A percentile compares a stretch with the other conserved stretches of the same genome.
phyloP scores from a whole-genome alignment of 2,329 filamentous ascomycete genomes.

The Clathrospora elynae region DNA sequence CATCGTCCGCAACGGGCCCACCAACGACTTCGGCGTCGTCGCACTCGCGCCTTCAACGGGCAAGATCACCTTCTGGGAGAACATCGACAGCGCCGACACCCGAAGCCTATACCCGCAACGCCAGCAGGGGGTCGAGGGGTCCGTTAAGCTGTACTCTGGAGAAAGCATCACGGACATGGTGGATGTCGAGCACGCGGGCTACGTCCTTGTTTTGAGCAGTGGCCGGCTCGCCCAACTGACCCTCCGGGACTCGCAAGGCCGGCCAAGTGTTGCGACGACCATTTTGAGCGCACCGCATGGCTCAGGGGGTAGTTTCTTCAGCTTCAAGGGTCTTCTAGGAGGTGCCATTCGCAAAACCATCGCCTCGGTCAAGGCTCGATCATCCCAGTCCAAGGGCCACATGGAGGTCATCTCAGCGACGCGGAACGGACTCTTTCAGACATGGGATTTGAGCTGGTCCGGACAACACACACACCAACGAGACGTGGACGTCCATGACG shows the following conservation, averaged over 20 bases:
- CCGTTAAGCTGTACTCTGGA: conserved; percentile 74
- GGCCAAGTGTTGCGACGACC: conserved; percentile 77
- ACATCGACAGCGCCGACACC: conserved; percentile 84
- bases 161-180: conserved; percentile 79
- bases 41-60: conserved; percentile 83
- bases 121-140: conserved; percentile 76
- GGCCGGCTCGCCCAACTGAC: conserved; percentile 86
- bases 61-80: conserved; percentile 93
- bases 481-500: conserved; percentile 71
- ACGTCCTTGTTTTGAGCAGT: conserved; percentile 81
- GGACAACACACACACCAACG: conserved; percentile 77
- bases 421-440: conserved; percentile 74
- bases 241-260: conserved; percentile 83
- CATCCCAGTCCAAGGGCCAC: conserved; percentile 75
- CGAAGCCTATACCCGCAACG: conserved; percentile 83
- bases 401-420: conserved; percentile 82
- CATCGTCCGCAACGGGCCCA: conserved; percentile 78
- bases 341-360: conserved; percentile 75
- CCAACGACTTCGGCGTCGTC: conserved; percentile 81
- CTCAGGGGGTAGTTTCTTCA: conserved; percentile 75
- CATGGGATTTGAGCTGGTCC: conserved; percentile 88
- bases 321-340: conserved; percentile 76
- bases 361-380: conserved; percentile 76
- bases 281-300: conserved; percentile 67
- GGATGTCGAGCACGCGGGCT: conserved; percentile 84